Base-by-base conservation (phyloP, 1,284 basidiomycete species). In the Fomitopsis pinicola region DNA sequence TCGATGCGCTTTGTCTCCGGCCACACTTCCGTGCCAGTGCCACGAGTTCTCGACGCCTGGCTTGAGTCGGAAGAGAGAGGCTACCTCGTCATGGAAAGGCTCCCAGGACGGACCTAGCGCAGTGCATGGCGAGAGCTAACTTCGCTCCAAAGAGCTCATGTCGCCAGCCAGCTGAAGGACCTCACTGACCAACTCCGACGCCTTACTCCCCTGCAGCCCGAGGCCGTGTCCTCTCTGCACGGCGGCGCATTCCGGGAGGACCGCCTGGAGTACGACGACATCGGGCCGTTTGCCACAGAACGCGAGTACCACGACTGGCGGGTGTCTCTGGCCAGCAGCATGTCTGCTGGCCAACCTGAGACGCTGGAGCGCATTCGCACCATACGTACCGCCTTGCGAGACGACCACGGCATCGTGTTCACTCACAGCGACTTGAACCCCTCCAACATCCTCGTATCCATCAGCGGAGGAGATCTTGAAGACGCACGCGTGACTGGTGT, bases 401-500 rank as follows among this genome's bases (percentile, higher is more conserved):
- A 45, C 42, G 22, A 45, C 22, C 42, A 45, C 42, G 42, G 42
- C 42, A 55, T 55, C 35, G 53, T 55, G 15, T 61, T 61, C 46
- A 58, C 59, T 4, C 54, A 61, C 36, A 40, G 28, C n/a, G 56
- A 61, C 38, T 42, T 61, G 30, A 22, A 50, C 30, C 56, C 56
- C 19, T 17, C 45, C 7, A 66, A 67, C 44, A 65, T 67, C 45
- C 50, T 67, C 26, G 53, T 55, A 14, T 15, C 17, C 33, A 40
- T 55, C 53, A 15, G 6, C 12, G 42, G 42, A 6, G 42, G 42
- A 17, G 36, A 40, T 4, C 45, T 59, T 35, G 35, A 60, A 12
- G 59, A 62, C 28, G 64, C 60, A 12, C 46, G 53, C 14, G 36
- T 66, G 28, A 45, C 56, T 12, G 65, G 55, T 52, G 57, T 67